A percentile compares a stretch with the other conserved stretches of the same genome.
phyloP scores from a whole-genome alignment of 352 stramenopile species.

The Phytophthora melonis region DNA sequence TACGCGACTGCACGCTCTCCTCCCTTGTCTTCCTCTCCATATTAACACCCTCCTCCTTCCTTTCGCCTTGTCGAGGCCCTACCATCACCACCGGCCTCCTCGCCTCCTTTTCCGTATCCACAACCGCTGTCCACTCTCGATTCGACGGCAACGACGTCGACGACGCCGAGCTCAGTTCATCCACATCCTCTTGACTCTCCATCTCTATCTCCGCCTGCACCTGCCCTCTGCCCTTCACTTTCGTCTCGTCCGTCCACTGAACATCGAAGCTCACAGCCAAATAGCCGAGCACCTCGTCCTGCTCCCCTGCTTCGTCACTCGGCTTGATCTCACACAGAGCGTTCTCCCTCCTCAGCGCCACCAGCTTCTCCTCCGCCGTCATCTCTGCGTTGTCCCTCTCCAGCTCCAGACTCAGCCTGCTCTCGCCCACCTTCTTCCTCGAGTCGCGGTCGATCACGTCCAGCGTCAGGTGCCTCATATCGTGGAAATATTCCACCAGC shows the following conservation, averaged over 20 bases:
- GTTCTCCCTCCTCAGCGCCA: conserved; percentile 37
- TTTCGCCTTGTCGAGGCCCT: neutral
- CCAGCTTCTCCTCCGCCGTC: conserved; percentile 38
- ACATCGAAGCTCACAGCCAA: conserved; percentile 42
- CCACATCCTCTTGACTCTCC: neutral
- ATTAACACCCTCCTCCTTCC: neutral
- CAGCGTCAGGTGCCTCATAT: conserved; percentile 64
- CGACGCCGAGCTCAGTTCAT: conserved; percentile 1
- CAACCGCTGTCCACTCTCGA: neutral
- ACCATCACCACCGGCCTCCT: neutral
- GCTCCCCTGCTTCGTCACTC: neutral
- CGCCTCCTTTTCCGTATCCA: neutral
- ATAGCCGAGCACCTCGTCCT: conserved; percentile 37
- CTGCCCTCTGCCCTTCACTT: neutral
- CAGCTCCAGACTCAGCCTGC: conserved; percentile 33
- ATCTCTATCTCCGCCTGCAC: neutral
- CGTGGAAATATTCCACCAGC: conserved; percentile 64
- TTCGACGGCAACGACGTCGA: conserved; percentile 4
- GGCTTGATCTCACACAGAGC: conserved; percentile 54
- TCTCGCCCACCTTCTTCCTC: conserved; percentile 50
- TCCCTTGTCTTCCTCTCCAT: neutral
- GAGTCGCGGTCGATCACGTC: conserved; percentile 71
- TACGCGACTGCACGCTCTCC: neutral
- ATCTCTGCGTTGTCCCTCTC: conserved; percentile 7
- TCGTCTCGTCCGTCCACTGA: conserved; percentile 26